Base-by-base conservation (phyloP, 225 moss, liverwort and hornwort species). In the Neckera pumila region DNA sequence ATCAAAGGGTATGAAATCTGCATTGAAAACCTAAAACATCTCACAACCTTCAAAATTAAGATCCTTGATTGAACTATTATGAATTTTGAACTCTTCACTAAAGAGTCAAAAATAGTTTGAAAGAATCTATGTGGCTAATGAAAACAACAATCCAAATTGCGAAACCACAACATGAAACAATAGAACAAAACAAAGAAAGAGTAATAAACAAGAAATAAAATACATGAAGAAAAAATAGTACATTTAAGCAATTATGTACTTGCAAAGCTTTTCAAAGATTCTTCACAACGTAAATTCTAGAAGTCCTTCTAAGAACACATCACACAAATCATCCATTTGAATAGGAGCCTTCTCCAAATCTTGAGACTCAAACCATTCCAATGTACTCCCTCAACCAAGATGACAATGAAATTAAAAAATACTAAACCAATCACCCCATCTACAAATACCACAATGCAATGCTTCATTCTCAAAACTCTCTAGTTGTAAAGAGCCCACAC, bases 101-200 rank as follows among this genome's bases (percentile, higher is more conserved):
- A 0, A 69, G 7, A 40, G 3, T 42, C 1, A 14, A 40, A 38
- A 17, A 40, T 25, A 70, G 2, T 43, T 17, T 17, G 11, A 73
- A 73, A 47, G 3, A 30, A 18, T 45, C 9, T 31, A 30, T 0
- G 0, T 18, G 4, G 18, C 2, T 19, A 4, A 18, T 47, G 11
- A 74, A 47, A 74, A 0, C 18, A 47, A 47, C 17, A 18, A 11
- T 74, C 12, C 1, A 47, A 74, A 47, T 47, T 12, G 19, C 2
- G 19, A 47, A 2, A 11, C 19, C 0, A 12, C 18, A 74, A 17
- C 2, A 47, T 30, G 6, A 45, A 47, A 19, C 7, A 47, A 47
- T 47, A 31, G 19, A 31, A 5, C 1, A 0, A 31, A 47, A 11
- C 0, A 0, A 0, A 11, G 1, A 31, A 7, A 74, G 1, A 74